A percentile compares a stretch with the other conserved stretches of the same genome.
These are phyloP conservation scores for Sinapis alba DNA, from an alignment of 441 rosid species.

Conservation along the genomic window DNA sequence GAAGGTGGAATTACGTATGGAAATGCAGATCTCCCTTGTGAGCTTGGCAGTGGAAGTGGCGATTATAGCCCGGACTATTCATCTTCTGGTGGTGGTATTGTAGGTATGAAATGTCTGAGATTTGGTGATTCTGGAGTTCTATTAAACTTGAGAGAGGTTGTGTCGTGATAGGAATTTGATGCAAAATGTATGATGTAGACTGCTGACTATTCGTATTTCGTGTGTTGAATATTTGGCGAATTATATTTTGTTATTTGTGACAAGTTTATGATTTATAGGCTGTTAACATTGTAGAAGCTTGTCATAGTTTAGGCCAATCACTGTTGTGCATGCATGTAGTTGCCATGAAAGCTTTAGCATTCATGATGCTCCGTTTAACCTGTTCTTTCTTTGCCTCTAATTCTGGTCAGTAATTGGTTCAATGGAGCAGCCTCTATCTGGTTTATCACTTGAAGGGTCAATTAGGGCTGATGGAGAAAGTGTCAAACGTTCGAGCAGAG, in stretches of 20 bases:
- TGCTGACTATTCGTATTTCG: constrained; percentile 15
- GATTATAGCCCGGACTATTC: constrained; percentile 61
- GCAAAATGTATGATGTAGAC: constrained; percentile 21
- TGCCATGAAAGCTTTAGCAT: constrained; percentile 2
- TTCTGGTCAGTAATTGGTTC: constrained; percentile 90
- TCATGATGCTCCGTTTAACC: constrained; percentile 22
- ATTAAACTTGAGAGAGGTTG: constrained; percentile 17
- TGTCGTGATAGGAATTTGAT: constrained; percentile 8
- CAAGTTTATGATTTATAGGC: constrained; percentile 13
- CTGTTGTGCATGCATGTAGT: constrained; percentile 23
- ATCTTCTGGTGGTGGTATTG: constrained; percentile 93
- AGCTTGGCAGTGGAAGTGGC: constrained; percentile 99
- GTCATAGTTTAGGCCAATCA: constrained; percentile 7
- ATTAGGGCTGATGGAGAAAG: constrained; percentile 91
- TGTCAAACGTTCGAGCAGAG: constrained; percentile 43
- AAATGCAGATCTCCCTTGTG: constrained; percentile 86
- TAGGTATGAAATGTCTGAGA: constrained; percentile 58
- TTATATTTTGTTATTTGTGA: background rate
- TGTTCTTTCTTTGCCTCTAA: constrained; percentile 33
- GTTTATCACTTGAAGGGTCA: constrained; percentile 76
- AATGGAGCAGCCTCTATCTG: constrained; percentile 88
- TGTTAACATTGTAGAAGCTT: constrained; percentile 12
- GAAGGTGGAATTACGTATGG: constrained; percentile 92
- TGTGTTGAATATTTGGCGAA: constrained; percentile 5
- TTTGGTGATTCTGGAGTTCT: constrained; percentile 22